These are phyloP conservation scores for Metarhizium rileyi DNA, from an alignment of 2,329 filamentous ascomycete species.

Conservation along the genomic window DNA sequence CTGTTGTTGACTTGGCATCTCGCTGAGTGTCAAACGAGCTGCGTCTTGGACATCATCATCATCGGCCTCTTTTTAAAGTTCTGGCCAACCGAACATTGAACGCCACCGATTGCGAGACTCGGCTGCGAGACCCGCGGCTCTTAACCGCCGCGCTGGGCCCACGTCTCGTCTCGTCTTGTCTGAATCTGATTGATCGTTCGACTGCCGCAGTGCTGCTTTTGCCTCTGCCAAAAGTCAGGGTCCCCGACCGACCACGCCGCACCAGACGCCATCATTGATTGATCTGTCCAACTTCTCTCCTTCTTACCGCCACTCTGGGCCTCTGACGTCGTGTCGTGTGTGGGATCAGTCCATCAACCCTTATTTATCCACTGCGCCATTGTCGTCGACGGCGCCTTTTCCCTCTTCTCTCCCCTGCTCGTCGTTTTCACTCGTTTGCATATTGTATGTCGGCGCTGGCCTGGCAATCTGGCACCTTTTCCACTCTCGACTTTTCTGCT, in stretches of 20 bases:
- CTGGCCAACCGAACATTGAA: neutral
- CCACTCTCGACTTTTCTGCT: too few species aligned
- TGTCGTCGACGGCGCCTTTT: neutral
- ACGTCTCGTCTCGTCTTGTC: too few species aligned
- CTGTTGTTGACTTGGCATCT: too few species aligned
- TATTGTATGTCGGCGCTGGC: too few species aligned
- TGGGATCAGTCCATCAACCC: neutral
- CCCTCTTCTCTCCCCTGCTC: neutral
- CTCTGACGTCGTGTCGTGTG: neutral
- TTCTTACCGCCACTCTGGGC: neutral
- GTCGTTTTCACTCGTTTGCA: neutral
- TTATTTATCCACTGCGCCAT: neutral
- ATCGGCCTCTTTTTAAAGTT: neutral
- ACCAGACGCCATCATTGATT: too few species aligned
- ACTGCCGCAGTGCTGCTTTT: too few species aligned
- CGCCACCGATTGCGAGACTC: slow-evolving; percentile 1
- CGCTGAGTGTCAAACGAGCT: neutral
- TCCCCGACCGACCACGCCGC: slow-evolving; percentile 3
- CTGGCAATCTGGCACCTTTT: too few species aligned
- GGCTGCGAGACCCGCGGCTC: slow-evolving; percentile 5
- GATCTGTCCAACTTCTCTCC: too few species aligned
- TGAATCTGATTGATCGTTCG: too few species aligned
- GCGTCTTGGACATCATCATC: neutral
- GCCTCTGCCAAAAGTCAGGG: neutral
- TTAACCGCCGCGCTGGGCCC: too few species aligned